A percentile compares a stretch with the other conserved stretches of the same genome.
phyloP scores from a whole-genome alignment of 192 early-diverging fungal species.

The Coemansia sp. region DNA sequence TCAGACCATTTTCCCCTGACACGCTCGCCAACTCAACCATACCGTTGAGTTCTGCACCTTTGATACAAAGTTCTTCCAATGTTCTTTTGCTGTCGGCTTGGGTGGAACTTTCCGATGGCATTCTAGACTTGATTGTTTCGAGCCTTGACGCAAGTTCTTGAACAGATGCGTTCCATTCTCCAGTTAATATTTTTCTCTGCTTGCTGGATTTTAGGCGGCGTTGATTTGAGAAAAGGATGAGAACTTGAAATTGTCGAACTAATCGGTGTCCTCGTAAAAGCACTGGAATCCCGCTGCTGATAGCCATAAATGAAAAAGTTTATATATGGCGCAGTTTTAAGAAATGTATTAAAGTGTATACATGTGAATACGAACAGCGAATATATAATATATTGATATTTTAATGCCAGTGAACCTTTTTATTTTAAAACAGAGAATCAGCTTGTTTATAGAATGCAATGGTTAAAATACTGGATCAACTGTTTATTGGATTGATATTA shows the following conservation, averaged over 20 bases:
- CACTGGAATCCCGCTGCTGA: background rate
- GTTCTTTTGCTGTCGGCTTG: background rate
- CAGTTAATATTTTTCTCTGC: background rate
- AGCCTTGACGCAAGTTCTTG: background rate
- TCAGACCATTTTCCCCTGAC: slow-evolving; percentile 24
- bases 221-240: background rate
- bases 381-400: background rate
- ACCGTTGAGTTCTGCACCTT: background rate
- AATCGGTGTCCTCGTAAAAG: background rate
- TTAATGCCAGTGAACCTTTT: background rate
- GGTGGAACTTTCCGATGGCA: background rate
- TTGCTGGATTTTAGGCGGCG: background rate
- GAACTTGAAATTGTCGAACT: background rate
- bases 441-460: background rate
- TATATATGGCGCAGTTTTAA: background rate
- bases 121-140: background rate
- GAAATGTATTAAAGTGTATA: background rate
- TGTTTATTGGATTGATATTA: background rate
- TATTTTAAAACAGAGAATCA: background rate
- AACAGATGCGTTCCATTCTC: background rate
- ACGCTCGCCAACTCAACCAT: slow-evolving; percentile 11
- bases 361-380: background rate
- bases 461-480: no score
- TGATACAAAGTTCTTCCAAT: background rate
- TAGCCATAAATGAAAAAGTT: background rate